phyloP scores from a whole-genome alignment of 1,284 basidiomycete genomes.

The Taiwanofungus camphoratus region DNA sequence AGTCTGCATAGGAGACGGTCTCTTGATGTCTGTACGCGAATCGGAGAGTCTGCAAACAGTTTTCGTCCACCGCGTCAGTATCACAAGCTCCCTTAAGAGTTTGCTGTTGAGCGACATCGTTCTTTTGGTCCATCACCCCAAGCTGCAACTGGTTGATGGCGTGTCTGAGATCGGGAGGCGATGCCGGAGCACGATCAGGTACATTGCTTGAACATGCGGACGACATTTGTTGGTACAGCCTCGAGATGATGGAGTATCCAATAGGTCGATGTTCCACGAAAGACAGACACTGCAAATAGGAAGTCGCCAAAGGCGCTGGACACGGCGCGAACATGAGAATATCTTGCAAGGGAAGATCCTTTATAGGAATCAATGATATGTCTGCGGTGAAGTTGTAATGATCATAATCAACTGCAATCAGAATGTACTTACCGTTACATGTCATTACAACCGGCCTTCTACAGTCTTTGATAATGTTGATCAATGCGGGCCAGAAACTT shows the following conservation, averaged over 20 bases:
- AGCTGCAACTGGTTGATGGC: slow-evolving; percentile 7
- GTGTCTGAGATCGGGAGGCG: slow-evolving; percentile 7
- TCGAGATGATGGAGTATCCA: slow-evolving; percentile 3
- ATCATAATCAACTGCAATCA: slow-evolving; percentile 3
- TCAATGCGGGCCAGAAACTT: slow-evolving; percentile 88
- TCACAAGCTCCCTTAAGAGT: not conserved
- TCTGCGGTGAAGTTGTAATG: slow-evolving; percentile 42
- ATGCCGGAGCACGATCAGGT: not conserved
- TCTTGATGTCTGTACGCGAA: slow-evolving; percentile 1
- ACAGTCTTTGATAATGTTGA: slow-evolving; percentile 76
- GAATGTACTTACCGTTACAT: slow-evolving; percentile 72
- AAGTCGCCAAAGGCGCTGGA: slow-evolving; percentile 48
- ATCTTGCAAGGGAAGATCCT: slow-evolving; percentile 74
- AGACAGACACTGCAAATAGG: slow-evolving; percentile 53
- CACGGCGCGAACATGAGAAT: slow-evolving; percentile 66
- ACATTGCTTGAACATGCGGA: not conserved
- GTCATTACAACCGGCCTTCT: slow-evolving; percentile 86
- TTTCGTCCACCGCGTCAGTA: not conserved
- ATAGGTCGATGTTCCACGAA: slow-evolving; percentile 4
- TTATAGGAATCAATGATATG: slow-evolving; percentile 59
- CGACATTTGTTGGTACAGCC: not conserved
- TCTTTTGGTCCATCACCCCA: not conserved
- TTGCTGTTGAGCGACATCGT: not conserved
- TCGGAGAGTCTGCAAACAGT: slow-evolving; percentile 1
- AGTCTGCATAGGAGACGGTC: slow-evolving; percentile 7